Conservation (phyloP, 352 stramenopile species). For the Thalassiosira sp. region DNA sequence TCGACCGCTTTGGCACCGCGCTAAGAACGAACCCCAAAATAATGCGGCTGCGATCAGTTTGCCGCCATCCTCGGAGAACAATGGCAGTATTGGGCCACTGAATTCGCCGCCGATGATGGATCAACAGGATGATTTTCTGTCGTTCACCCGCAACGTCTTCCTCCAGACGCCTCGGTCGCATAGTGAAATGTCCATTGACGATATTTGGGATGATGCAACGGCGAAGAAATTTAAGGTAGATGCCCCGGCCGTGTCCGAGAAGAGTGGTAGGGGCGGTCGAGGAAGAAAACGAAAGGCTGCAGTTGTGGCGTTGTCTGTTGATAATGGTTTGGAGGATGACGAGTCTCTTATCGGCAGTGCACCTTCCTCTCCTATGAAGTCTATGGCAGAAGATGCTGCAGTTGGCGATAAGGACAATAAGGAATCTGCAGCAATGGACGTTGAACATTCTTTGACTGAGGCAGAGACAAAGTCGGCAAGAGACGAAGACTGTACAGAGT, state of each 20-base stretch:
- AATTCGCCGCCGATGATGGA: not conserved
- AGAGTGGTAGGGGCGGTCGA: not conserved
- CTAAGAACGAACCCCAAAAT: not conserved
- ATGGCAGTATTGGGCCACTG: not conserved
- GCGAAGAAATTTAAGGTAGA: conserved; percentile 37
- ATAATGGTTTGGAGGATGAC: conserved; percentile 18
- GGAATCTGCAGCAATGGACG: conserved; percentile 1
- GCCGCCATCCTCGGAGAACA: not conserved
- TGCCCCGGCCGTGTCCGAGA: not conserved
- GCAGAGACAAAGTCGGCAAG: not conserved
- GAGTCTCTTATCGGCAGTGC: not conserved
- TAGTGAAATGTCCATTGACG: conserved; percentile 44
- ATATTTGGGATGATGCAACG: conserved; percentile 50
- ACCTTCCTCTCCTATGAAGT: conserved; percentile 8
- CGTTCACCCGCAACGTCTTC: conserved; percentile 47
- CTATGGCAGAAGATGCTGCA: not conserved
- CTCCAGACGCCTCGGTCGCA: conserved; percentile 50
- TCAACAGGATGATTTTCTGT: conserved; percentile 44
- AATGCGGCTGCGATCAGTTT: not conserved
- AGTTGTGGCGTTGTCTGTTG: conserved; percentile 4
- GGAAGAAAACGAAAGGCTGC: conserved; percentile 44
- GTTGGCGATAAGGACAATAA: not conserved
- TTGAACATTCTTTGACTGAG: conserved; percentile 3
- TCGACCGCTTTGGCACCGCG: conserved; percentile 5
- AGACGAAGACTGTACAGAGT: conserved; percentile 3